Evolutionary conservation across 768 basidiomycete genomes (phyloP).

Genomic region (Macrolepiota fuliginosa): DNA sequence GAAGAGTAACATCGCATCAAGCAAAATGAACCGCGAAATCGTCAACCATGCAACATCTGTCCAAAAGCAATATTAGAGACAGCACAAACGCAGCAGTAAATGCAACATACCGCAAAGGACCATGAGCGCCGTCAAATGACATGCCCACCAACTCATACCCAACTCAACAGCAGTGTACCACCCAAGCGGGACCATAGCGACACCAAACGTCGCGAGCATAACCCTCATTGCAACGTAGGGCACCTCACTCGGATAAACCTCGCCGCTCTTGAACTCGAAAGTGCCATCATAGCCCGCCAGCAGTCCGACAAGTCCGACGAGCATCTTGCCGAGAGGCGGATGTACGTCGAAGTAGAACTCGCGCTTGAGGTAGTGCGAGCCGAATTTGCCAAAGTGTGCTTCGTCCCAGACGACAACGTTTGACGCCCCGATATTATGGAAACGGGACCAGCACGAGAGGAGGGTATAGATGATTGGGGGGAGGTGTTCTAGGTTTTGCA

Average conservation of each 20-base stretch:
- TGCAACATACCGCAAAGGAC: conserved; percentile 75
- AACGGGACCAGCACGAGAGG: conserved; percentile 92
- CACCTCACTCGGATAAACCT: conserved; percentile 75
- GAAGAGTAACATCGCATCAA: conserved; percentile 99
- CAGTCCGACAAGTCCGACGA: conserved; percentile 91
- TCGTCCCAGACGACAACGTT: conserved; percentile 97
- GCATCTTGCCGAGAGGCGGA: conserved; percentile 98
- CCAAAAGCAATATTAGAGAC: neutral
- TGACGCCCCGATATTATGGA: conserved; percentile 86
- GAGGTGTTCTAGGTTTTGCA: conserved; percentile 78
- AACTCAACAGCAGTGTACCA: conserved; percentile 97
- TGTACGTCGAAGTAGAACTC: conserved; percentile 99
- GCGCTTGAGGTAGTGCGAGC: conserved; percentile 95
- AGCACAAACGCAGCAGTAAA: neutral
- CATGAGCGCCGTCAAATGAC: conserved; percentile 93
- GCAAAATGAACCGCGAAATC: conserved; percentile 94
- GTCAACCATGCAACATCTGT: conserved; percentile 96
- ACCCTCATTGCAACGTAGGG: conserved; percentile 96
- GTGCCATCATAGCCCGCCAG: conserved; percentile 88
- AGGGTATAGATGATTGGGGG: conserved; percentile 86
- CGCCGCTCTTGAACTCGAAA: conserved; percentile 95
- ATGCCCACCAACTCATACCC: conserved; percentile 85
- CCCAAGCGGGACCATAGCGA: conserved; percentile 91
- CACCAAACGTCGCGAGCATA: conserved; percentile 91
- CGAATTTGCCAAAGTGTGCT: conserved; percentile 99